Conservation (phyloP, 306 rosid species). For the Oxytropis ochrocephala region DNA sequence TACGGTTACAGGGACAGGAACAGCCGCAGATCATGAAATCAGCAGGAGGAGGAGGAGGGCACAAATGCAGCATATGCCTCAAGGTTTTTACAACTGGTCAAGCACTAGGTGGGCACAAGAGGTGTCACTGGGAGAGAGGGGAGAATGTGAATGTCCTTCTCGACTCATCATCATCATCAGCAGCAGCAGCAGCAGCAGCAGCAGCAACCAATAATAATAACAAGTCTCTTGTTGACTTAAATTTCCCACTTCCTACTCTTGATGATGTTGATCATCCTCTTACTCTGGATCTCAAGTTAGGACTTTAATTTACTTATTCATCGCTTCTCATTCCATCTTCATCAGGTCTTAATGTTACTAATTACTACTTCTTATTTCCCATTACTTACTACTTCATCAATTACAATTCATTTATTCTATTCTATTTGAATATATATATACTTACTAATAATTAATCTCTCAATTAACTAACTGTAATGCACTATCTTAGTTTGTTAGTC, state of each 20-base stretch:
- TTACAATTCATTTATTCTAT: neutral
- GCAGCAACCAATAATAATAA: no score
- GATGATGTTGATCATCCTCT: conserved; percentile 18
- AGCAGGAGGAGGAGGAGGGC: neutral
- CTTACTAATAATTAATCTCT: no score
- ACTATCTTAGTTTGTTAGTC: no score
- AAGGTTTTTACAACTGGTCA: conserved; percentile 60
- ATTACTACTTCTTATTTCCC: no score
- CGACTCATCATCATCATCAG: neutral
- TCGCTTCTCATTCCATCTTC: no score
- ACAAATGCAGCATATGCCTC: conserved; percentile 42
- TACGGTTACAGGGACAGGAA: neutral
- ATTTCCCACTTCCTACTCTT: conserved; percentile 40
- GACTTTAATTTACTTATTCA: neutral
- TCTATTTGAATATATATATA: no score
- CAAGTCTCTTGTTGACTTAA: conserved; percentile 37
- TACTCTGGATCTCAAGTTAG: conserved; percentile 28
- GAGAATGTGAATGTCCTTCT: neutral
- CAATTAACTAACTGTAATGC: no score
- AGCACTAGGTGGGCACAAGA: conserved; percentile 63
- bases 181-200: no score
- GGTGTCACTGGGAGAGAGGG: conserved; percentile 61
- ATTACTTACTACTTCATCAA: neutral
- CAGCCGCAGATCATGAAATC: neutral
- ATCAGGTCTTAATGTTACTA: no score